These are phyloP conservation scores for Cochlearia excelsa DNA, from an alignment of 345 rosid species.

Conservation along the genomic window DNA sequence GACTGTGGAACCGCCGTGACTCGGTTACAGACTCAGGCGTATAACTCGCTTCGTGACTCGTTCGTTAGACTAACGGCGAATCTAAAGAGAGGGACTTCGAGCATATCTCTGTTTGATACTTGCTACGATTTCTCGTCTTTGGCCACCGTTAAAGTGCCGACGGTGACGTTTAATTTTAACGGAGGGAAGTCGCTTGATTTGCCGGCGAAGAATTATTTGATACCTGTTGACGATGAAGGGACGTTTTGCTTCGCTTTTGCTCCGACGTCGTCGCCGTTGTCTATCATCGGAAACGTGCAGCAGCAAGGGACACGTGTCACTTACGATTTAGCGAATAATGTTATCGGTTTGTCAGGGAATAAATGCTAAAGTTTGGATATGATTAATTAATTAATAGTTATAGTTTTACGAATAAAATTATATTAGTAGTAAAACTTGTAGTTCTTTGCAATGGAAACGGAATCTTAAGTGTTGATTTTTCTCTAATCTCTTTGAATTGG, in stretches of 20 bases:
- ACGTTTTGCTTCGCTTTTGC: conserved; percentile 95
- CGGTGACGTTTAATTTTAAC: conserved; percentile 64
- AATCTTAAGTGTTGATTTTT: too few species aligned
- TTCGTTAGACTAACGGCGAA: conserved; percentile 43
- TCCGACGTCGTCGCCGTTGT: conserved; percentile 73
- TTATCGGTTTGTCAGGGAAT: conserved; percentile 59
- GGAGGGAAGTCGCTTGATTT: conserved; percentile 51
- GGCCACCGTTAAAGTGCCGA: conserved; percentile 65
- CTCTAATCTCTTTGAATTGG: too few species aligned
- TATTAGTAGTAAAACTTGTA: too few species aligned
- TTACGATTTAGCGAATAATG: conserved; percentile 63
- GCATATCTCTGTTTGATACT: conserved; percentile 82
- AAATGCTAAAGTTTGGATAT: conserved; percentile 49
- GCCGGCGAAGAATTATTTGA: conserved; percentile 80
- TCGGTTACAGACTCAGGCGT: conserved; percentile 75
- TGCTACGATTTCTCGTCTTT: conserved; percentile 76
- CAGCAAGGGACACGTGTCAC: conserved; percentile 91
- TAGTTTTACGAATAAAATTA: too few species aligned
- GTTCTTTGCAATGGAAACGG: too few species aligned
- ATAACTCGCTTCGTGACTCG: conserved; percentile 71
- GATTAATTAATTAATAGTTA: too few species aligned
- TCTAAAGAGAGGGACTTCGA: conserved; percentile 40
- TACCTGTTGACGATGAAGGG: conserved; percentile 65
- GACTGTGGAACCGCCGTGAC: conserved; percentile 95
- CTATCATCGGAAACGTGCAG: conserved; percentile 94